Base-by-base conservation (phyloP, 169 alveolate genomes). In the Plasmodium vivax region DNA sequence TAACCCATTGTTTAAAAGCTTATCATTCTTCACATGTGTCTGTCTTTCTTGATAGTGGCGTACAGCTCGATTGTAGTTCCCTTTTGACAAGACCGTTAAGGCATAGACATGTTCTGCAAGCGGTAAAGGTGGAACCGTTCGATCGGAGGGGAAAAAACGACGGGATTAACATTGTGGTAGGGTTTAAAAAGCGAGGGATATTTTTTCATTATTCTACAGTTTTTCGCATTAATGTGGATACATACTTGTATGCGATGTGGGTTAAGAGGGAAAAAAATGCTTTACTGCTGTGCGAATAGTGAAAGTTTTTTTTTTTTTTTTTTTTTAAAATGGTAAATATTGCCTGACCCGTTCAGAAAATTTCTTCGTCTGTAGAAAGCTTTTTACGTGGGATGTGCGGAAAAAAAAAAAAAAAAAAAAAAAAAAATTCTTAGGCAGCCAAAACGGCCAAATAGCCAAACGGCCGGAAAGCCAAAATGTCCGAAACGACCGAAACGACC, bases 21-120 rank as follows among this genome's bases (percentile, higher is more conserved):
- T 12, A 51, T 19, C 62, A 23, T 51, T 51, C 62, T 51, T 51
- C 62, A 51, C 8, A 68, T 27, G n/a, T 30, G 32, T 34, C 34
- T n/a, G 30, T 32, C 43, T 36, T 36, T 83, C 72, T 32, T 83
- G 27, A 8, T 58, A 2, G 10, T 16, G 68, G 58, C 73, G 56
- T 45, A 56, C 10, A 54, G 43, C 62, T 81, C 72, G 34, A 36
- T 34, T 81, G 36, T 43, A 51, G 14, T 7, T 23, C 51, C 68
- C 56, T 73, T 41, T 83, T 83, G 23, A 54, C 7, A 19, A 10
- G 34, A 16, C n/a, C 36, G 2, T 32, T 81, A n/a, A 58, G 72
- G 72, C 91, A 41, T 23, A 32, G 91, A 83, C 36, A 41, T 83
- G n/a, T 54, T 83, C 54, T 83, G 72, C 73, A 58, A 34, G 72